Percentiles rank a stretch among this genome's conserved stretches.
phyloP scores from a whole-genome alignment of 352 stramenopile genomes.

The Phytophthora kernoviae region DNA sequence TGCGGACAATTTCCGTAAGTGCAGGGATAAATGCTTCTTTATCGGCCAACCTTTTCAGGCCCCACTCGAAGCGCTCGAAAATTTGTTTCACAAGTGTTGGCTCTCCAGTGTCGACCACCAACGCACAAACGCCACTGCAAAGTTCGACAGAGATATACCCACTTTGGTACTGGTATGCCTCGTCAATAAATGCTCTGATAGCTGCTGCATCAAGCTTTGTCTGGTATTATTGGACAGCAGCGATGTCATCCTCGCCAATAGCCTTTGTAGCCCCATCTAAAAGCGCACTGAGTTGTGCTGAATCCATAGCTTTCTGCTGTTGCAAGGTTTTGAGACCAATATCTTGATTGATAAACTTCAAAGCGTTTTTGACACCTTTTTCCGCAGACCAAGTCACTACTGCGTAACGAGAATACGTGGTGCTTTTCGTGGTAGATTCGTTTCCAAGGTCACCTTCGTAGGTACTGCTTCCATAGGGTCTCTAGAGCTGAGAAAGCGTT shows the following conservation, averaged over 20 bases:
- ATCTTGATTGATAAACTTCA: constrained; percentile 9
- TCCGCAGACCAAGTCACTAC: constrained; percentile 16
- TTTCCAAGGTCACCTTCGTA: constrained; percentile 17
- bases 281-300: constrained; percentile 4
- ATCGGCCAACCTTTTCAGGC: not conserved
- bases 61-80: constrained; percentile 2
- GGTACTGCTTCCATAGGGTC: constrained; percentile 7
- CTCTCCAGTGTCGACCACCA: constrained; percentile 11
- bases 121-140: constrained; percentile 1
- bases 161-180: too few relatives aligned
- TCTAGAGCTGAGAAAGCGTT: constrained; percentile 13
- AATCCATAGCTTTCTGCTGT: not conserved
- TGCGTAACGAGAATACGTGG: constrained; percentile 20
- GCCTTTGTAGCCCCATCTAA: not conserved
- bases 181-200: too few relatives aligned
- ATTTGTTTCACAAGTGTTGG: constrained; percentile 5
- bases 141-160: constrained; percentile 2
- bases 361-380: not conserved
- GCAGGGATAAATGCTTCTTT: constrained; percentile 4
- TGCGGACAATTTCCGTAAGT: not conserved
- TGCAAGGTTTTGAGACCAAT: constrained; percentile 3
- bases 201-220: too few relatives aligned
- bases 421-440: constrained; percentile 15
- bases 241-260: too few relatives aligned
- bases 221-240: too few relatives aligned